Percentiles rank a stretch among this genome's conserved stretches.
Conservation (phyloP, 768 basidiomycete species). For the Lentinula raphanica region DNA sequence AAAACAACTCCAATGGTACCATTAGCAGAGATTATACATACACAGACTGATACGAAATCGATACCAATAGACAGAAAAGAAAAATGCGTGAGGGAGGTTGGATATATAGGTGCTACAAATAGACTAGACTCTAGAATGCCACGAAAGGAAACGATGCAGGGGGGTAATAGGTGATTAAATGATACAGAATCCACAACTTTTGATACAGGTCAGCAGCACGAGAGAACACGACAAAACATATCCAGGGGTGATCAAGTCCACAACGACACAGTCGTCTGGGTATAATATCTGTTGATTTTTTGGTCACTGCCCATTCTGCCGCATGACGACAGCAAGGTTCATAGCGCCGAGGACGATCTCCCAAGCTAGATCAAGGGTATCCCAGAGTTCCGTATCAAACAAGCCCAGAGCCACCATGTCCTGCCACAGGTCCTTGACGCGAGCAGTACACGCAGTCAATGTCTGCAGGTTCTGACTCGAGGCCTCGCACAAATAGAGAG, state of each 20-base stretch:
- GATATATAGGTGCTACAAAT: background rate
- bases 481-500: slow-evolving; percentile 44
- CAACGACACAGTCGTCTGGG: background rate
- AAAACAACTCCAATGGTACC: no score
- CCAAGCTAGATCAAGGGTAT: slow-evolving; percentile 74
- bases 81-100: background rate
- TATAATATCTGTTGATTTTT: background rate
- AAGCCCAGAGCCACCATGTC: slow-evolving; percentile 73
- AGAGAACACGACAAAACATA: background rate
- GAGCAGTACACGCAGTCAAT: slow-evolving; percentile 54
- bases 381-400: slow-evolving; percentile 70
- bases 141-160: background rate
- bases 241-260: background rate
- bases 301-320: background rate
- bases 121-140: background rate
- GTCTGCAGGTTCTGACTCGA: slow-evolving; percentile 38
- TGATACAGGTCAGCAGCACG: background rate
- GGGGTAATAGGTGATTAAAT: background rate
- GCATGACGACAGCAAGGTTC: slow-evolving; percentile 19
- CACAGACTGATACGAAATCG: background rate
- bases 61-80: background rate
- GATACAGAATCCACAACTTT: background rate
- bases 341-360: slow-evolving; percentile 61
- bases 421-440: slow-evolving; percentile 76
- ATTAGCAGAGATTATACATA: background rate